These are phyloP conservation scores for Camellia japonica DNA, from an alignment of 148 eudicot species.

Conservation along the genomic window DNA sequence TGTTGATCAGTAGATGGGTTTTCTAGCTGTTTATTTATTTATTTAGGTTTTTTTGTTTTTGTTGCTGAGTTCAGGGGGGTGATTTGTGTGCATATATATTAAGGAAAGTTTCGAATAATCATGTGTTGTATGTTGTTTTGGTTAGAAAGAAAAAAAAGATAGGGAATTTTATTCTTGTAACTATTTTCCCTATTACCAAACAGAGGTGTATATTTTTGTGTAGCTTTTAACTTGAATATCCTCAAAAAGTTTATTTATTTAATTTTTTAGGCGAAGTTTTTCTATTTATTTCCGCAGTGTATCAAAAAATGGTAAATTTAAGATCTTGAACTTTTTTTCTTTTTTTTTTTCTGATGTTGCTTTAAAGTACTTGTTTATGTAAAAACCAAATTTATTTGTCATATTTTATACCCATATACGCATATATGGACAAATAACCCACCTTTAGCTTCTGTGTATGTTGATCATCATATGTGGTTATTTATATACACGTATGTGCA, in stretches of 20 bases:
- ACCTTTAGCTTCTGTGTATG: too few relatives aligned
- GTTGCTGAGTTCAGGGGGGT: background rate
- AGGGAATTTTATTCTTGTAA: background rate
- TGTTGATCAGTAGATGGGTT: background rate
- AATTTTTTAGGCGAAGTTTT: background rate
- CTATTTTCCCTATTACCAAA: background rate
- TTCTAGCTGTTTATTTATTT: background rate
- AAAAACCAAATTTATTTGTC: too few relatives aligned
- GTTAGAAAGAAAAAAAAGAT: background rate
- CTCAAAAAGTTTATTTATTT: background rate
- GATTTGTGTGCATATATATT: background rate
- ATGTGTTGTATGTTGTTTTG: background rate
- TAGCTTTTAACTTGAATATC: background rate
- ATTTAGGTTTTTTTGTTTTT: background rate
- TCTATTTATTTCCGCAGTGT: background rate
- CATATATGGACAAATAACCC: too few relatives aligned
- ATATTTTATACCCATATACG: too few relatives aligned
- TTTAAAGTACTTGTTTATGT: too few relatives aligned
- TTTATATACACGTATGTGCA: too few relatives aligned
- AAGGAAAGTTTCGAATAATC: background rate
- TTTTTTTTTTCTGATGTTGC: too few relatives aligned
- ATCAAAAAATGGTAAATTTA: background rate
- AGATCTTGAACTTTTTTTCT: background rate
- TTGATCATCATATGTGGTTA: too few relatives aligned
- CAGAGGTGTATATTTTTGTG: background rate